phyloP scores from a whole-genome alignment of 441 rosid species.

The Gossypium davidsonii region DNA sequence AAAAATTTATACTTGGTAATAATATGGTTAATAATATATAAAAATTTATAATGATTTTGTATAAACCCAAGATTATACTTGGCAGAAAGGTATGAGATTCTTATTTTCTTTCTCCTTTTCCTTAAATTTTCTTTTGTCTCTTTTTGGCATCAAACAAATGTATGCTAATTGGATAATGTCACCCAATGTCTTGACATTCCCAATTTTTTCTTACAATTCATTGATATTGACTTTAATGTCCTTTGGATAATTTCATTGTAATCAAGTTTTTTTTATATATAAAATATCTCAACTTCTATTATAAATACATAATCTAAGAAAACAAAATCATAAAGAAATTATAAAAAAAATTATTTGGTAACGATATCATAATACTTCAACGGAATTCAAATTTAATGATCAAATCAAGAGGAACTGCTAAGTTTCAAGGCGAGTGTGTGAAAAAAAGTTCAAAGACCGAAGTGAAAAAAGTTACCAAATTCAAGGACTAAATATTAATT shows the following conservation, averaged over 20 bases:
- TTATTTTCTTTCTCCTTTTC: slow-evolving; percentile 1
- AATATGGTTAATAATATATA: too few species aligned
- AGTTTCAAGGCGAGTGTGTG: too few species aligned
- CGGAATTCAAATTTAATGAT: too few species aligned
- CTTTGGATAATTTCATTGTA: background rate
- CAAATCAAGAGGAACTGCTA: too few species aligned
- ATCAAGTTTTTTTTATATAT: background rate
- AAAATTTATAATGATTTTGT: slow-evolving; percentile 9
- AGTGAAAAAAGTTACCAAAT: too few species aligned
- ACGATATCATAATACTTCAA: too few species aligned
- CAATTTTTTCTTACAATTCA: slow-evolving; percentile 15
- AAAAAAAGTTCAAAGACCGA: too few species aligned
- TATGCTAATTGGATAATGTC: slow-evolving; percentile 30
- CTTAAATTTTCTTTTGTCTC: slow-evolving; percentile 19
- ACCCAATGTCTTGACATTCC: slow-evolving; percentile 44
- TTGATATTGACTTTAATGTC: background rate
- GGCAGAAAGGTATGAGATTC: slow-evolving; percentile 23
- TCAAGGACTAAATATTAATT: too few species aligned
- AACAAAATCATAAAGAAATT: too few species aligned
- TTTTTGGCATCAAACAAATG: slow-evolving; percentile 22
- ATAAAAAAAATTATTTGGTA: too few species aligned
- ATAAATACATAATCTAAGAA: background rate
- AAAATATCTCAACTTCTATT: background rate
- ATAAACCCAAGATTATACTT: slow-evolving; percentile 33
- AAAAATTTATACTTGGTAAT: too few species aligned